Base-by-base conservation (phyloP, 208 protist species). In the Crithidia bombi region DNA sequence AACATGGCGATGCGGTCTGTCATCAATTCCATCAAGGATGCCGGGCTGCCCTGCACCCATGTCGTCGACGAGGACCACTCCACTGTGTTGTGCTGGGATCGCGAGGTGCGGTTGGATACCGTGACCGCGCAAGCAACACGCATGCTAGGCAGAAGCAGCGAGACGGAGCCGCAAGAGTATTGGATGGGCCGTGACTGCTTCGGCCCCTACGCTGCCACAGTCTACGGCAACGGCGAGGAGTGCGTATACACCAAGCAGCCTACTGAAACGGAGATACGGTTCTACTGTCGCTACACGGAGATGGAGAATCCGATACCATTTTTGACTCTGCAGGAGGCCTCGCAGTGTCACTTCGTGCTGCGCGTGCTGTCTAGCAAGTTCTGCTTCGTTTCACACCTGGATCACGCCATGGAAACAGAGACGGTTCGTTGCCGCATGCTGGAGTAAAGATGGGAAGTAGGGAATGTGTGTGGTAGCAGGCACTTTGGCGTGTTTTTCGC, bases 291-390 rank as follows among this genome's bases (percentile, higher is more conserved):
- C 19, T 65, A 64, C 44, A 59, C 70, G 14, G 44, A 76, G 25
- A 41, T 76, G 19, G 38, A 70, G 23, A 76, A 76, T 21, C 70
- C 62, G 7, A 44, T 76, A 1, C 70, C 70, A 30, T 70, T 58
- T 55, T 35, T 76, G 36, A 70, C 36, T 15, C n/a, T 76, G 7
- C 33, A 69, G 17, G 70, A 76, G 55, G 26, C 70, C 5, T 44
- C 70, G n/a, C 70, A 69, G 36, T 93, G 87, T 59, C 50, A 57
- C 14, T 93, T 90, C 47, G 54, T 87, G 21, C 21, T 79, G 39
- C 69, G 66, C 49, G 11, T 87, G 17, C 33, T 59, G 56, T 68
- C 38, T 6, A 47, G 32, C 3, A 35, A 38, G 28, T 47, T 69
- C 2, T 82, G 73, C 15, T 85, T 70, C 38, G 28, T 90, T 12